Conservation (phyloP, 257 asterid species). For the Lavandula angustifolia region DNA sequence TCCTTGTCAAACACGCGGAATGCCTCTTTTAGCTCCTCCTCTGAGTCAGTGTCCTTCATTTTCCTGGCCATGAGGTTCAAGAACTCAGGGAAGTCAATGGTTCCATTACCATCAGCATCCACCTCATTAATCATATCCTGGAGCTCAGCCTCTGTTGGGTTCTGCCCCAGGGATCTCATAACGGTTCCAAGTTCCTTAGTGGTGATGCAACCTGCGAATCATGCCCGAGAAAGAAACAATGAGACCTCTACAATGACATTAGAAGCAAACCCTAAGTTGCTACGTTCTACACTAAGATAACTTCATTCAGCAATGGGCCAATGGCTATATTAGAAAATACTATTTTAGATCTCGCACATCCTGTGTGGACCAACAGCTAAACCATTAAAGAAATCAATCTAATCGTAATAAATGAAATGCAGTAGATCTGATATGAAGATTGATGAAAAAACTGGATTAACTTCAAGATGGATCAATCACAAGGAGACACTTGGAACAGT, state of each 20-base stretch:
- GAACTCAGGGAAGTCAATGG: not conserved
- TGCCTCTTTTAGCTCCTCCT: too few species aligned
- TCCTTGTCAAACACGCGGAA: too few species aligned
- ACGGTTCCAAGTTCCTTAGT: slow-evolving; percentile 69
- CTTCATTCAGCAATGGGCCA: not conserved
- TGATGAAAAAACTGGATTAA: too few species aligned
- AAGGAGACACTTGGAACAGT: not conserved
- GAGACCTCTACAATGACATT: not conserved
- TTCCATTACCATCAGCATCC: slow-evolving; percentile 52
- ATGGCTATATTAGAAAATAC: not conserved
- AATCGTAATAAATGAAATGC: not conserved
- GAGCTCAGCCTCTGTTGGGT: too few species aligned
- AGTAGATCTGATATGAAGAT: slow-evolving; percentile 7
- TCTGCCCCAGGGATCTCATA: too few species aligned
- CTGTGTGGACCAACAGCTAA: not conserved
- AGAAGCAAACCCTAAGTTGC: not conserved
- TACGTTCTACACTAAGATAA: not conserved
- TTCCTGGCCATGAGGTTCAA: too few species aligned
- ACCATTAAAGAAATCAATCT: not conserved
- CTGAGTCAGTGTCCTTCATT: too few species aligned
- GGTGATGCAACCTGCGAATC: slow-evolving; percentile 58
- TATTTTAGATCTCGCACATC: not conserved
- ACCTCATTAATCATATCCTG: slow-evolving; percentile 59
- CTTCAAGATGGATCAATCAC: not conserved
- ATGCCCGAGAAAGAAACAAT: not conserved